These are phyloP conservation scores for Phytophthora gonapodyides DNA, from an alignment of 352 stramenopile genomes.

Conservation along the genomic window DNA sequence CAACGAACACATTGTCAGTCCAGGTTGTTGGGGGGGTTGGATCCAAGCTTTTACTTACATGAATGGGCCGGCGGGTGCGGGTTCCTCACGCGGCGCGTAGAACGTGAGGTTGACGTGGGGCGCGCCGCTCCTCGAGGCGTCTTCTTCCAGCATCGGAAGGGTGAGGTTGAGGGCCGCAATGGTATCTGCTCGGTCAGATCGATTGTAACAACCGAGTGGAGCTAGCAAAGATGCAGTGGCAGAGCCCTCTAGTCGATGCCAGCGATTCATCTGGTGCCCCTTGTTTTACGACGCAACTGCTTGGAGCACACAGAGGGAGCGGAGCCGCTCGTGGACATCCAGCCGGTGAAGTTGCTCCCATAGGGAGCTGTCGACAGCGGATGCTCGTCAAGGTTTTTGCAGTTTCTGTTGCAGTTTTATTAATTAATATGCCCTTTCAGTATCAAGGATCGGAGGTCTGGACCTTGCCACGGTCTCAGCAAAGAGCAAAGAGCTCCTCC, in stretches of 20 bases:
- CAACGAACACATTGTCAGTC: neutral
- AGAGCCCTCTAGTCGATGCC: conserved; percentile 2
- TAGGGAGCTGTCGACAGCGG: conserved; percentile 16
- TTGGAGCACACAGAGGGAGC: conserved; percentile 4
- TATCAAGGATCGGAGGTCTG: too few species aligned
- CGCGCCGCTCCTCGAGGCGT: neutral
- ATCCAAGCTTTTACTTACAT: conserved; percentile 10
- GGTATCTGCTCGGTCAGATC: conserved; percentile 25
- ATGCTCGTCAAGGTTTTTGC: neutral
- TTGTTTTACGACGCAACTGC: conserved; percentile 16
- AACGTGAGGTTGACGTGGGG: conserved; percentile 18
- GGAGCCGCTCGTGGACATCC: conserved; percentile 2
- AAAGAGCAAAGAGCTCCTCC: too few species aligned
- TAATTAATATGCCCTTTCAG: conserved; percentile 1
- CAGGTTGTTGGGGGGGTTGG: too few species aligned
- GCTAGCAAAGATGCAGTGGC: conserved; percentile 5
- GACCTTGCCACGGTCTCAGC: too few species aligned
- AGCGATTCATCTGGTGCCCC: neutral
- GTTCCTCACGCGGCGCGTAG: conserved; percentile 12
- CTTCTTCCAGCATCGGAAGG: conserved; percentile 24
- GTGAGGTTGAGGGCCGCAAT: conserved; percentile 10
- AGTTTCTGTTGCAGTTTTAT: neutral
- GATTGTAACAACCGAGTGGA: neutral
- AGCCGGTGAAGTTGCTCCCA: conserved; percentile 10
- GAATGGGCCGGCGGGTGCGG: conserved; percentile 6